Conservation (phyloP, 441 rosid species). For the Manihot esculenta region DNA sequence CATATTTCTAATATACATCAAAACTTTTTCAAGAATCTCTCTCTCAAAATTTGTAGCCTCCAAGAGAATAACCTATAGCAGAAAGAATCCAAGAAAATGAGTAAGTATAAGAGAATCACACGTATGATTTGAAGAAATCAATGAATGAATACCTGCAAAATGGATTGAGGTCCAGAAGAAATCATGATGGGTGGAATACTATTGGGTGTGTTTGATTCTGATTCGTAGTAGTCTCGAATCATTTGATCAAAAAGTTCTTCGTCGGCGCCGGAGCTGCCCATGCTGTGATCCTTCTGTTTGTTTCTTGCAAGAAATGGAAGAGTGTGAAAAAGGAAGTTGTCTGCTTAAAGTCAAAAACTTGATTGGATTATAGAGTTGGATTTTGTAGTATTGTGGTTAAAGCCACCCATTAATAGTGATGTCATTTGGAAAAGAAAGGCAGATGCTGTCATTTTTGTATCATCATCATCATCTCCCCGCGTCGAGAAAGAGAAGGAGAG, state of each 20-base stretch:
- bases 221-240: conserved; percentile 24
- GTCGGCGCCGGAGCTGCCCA: conserved; percentile 16
- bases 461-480: background rate
- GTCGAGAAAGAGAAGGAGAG: too few relatives aligned
- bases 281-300: background rate
- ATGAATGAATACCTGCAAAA: conserved; percentile 9
- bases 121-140: too few relatives aligned
- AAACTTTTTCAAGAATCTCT: conserved; percentile 35
- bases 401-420: background rate
- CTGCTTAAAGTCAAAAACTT: conserved; percentile 13
- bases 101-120: background rate
- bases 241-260: conserved; percentile 19
- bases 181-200: background rate
- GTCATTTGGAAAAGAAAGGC: background rate
- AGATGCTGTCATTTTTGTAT: conserved; percentile 9
- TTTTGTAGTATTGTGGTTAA: background rate
- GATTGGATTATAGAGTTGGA: background rate
- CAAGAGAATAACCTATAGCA: conserved; percentile 32
- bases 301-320: too few relatives aligned
- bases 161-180: conserved; percentile 6
- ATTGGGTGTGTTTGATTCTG: conserved; percentile 6
- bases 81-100: background rate
- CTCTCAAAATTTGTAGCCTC: conserved; percentile 33
- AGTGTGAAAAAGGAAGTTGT: background rate
- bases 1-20: conserved; percentile 22